These are phyloP conservation scores for Nitzschia inconspicua DNA, from an alignment of 108 stramenopile species.

Conservation along the genomic window DNA sequence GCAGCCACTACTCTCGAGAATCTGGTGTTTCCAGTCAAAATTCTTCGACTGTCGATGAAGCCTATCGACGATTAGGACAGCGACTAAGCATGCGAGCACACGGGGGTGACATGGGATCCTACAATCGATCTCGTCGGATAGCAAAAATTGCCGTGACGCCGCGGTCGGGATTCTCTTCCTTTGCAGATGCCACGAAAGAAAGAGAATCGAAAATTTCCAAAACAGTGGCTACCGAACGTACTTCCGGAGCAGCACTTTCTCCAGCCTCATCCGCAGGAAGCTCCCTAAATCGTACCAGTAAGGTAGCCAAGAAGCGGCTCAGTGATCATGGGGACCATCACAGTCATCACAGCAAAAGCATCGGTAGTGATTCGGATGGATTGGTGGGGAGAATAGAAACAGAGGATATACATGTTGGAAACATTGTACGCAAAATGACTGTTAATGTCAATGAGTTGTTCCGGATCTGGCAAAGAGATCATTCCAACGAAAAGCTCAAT, in stretches of 20 bases:
- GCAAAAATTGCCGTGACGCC: background rate
- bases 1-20: slow-evolving; percentile 1
- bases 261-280: background rate
- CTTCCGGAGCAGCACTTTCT: background rate
- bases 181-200: background rate
- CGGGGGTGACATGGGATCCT: slow-evolving; percentile 16
- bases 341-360: slow-evolving; percentile 8
- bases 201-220: background rate
- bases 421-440: slow-evolving; percentile 22
- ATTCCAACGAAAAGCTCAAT: slow-evolving; percentile 1
- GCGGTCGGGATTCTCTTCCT: slow-evolving; percentile 3
- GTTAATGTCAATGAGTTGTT: slow-evolving; percentile 23
- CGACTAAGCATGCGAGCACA: slow-evolving; percentile 28
- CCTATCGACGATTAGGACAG: slow-evolving; percentile 37
- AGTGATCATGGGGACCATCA: slow-evolving; percentile 52
- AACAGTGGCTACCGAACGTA: background rate
- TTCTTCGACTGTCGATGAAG: slow-evolving; percentile 27
- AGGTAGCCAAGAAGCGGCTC: slow-evolving; percentile 53
- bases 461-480: slow-evolving; percentile 12
- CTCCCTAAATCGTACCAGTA: slow-evolving; percentile 16
- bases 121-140: background rate
- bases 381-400: too few species aligned
- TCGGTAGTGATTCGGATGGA: too few species aligned
- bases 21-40: background rate
- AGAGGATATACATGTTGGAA: background rate